Evolutionary conservation across 371 early-diverging fungal genomes (phyloP).

Genomic region (Mucor indicus): DNA sequence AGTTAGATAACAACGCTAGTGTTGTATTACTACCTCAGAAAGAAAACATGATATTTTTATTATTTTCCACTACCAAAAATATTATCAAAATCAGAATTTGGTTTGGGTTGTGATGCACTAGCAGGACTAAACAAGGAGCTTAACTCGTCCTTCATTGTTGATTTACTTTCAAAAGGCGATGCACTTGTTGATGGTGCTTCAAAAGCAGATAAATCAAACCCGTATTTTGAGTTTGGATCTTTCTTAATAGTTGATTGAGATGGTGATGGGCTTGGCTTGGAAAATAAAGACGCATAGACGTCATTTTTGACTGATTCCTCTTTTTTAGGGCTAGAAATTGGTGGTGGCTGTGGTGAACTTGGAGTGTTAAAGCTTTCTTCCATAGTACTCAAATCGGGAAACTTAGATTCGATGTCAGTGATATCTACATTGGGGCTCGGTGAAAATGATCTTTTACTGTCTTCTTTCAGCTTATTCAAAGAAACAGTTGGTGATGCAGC

Average conservation of each 20-base stretch:
- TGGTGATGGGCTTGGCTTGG: conserved; percentile 1
- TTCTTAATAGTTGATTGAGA: conserved; percentile 1
- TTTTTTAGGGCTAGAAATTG: conserved; percentile 1
- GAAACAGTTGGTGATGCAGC: conserved; percentile 22
- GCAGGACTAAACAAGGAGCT: conserved; percentile 27
- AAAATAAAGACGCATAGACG: background rate
- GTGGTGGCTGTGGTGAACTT: background rate
- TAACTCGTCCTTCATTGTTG: conserved; percentile 33
- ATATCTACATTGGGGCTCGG: conserved; percentile 29
- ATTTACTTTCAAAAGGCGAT: background rate
- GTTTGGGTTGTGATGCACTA: background rate
- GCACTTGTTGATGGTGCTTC: conserved; percentile 14
- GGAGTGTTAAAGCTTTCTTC: conserved; percentile 31
- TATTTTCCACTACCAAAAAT: conserved; percentile 10
- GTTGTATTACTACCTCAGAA: too few species aligned
- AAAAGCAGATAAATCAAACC: conserved; percentile 47
- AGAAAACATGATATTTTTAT: too few species aligned
- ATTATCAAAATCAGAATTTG: conserved; percentile 15
- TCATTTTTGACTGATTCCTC: background rate
- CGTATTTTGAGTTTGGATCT: conserved; percentile 34
- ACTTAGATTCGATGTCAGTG: conserved; percentile 46
- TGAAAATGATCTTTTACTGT: conserved; percentile 9
- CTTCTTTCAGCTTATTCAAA: conserved; percentile 30
- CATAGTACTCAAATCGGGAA: conserved; percentile 46
- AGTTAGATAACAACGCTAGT: too few species aligned